Evolutionary conservation across 345 rosid genomes (phyloP).

Genomic region (Acer negundo): DNA sequence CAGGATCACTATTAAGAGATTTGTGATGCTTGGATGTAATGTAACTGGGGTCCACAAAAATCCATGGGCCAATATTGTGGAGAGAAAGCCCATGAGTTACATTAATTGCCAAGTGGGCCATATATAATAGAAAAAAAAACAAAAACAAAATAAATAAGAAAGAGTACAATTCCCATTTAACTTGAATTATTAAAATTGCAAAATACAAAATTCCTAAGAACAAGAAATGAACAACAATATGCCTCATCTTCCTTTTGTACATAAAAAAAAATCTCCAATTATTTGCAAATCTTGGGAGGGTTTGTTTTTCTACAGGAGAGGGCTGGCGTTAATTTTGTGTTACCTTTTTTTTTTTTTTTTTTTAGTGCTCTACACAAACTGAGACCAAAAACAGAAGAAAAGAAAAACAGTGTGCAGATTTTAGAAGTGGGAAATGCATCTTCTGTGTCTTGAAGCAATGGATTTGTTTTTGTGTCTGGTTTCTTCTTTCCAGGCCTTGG

Average conservation of each 20-base stretch:
- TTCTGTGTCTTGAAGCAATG: slow-evolving; percentile 65
- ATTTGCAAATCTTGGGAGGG: slow-evolving; percentile 18
- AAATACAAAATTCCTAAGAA: slow-evolving; percentile 19
- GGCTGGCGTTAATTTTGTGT: slow-evolving; percentile 33
- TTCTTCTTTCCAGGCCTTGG: slow-evolving; percentile 67
- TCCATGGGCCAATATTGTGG: slow-evolving; percentile 27
- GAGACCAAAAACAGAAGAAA: too few relatives aligned
- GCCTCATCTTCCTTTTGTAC: slow-evolving; percentile 60
- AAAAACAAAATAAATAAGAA: background rate
- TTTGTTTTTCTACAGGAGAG: slow-evolving; percentile 42
- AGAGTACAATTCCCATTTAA: slow-evolving; percentile 22
- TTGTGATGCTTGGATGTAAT: slow-evolving; percentile 20
- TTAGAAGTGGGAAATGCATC: slow-evolving; percentile 79
- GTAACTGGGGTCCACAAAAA: slow-evolving; percentile 35
- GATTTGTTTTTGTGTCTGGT: slow-evolving; percentile 65
- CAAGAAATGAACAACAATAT: slow-evolving; percentile 22
- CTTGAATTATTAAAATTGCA: slow-evolving; percentile 14
- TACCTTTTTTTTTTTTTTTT: background rate
- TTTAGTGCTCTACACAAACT: slow-evolving; percentile 15
- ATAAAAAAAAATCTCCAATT: background rate
- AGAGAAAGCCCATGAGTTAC: slow-evolving; percentile 31
- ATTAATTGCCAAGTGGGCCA: slow-evolving; percentile 20
- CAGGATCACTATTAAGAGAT: slow-evolving; percentile 19
- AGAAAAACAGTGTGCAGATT: too few relatives aligned
- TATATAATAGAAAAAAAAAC: background rate